phyloP scores from a whole-genome alignment of 352 stramenopile species.

The Phytophthora cactorum region DNA sequence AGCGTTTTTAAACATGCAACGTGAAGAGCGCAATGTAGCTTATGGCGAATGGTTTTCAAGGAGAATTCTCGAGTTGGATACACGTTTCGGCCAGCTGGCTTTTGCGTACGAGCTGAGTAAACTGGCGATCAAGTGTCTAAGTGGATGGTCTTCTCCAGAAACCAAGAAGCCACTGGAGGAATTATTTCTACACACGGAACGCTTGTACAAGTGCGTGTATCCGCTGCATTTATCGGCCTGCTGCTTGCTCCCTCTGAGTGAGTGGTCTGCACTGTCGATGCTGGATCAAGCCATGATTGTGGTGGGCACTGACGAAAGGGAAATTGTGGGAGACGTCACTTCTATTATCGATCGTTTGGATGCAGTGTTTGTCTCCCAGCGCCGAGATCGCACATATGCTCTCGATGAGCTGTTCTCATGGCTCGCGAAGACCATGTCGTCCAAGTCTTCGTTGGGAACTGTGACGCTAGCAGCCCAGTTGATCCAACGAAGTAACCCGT shows the following conservation, averaged over 20 bases:
- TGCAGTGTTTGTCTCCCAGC: slow-evolving; percentile 54
- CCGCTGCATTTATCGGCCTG: slow-evolving; percentile 47
- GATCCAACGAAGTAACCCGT: slow-evolving; percentile 71
- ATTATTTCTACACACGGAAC: slow-evolving; percentile 59
- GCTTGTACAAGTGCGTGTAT: slow-evolving; percentile 69
- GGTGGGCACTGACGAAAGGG: slow-evolving; percentile 33
- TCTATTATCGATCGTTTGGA: slow-evolving; percentile 51
- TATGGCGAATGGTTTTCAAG: slow-evolving; percentile 59
- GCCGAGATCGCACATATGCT: slow-evolving; percentile 37
- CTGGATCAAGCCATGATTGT: slow-evolving; percentile 65
- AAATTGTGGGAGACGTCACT: slow-evolving; percentile 12
- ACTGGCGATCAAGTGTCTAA: slow-evolving; percentile 42
- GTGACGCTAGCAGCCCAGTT: slow-evolving; percentile 62
- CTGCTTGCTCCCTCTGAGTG: slow-evolving; percentile 45
- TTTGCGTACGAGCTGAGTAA: slow-evolving; percentile 53
- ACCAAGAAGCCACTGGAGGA: slow-evolving; percentile 46
- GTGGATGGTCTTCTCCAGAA: slow-evolving; percentile 29
- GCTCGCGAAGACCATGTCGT: slow-evolving; percentile 45
- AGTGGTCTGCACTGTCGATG: slow-evolving; percentile 66
- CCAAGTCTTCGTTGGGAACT: slow-evolving; percentile 35
- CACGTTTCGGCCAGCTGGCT: slow-evolving; percentile 60
- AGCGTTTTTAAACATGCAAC: slow-evolving; percentile 21
- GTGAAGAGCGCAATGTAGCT: slow-evolving; percentile 30
- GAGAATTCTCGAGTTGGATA: slow-evolving; percentile 66
- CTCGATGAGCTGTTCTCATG: slow-evolving; percentile 62